Base-by-base conservation (phyloP, 768 basidiomycete genomes). In the Zangia roseola region DNA sequence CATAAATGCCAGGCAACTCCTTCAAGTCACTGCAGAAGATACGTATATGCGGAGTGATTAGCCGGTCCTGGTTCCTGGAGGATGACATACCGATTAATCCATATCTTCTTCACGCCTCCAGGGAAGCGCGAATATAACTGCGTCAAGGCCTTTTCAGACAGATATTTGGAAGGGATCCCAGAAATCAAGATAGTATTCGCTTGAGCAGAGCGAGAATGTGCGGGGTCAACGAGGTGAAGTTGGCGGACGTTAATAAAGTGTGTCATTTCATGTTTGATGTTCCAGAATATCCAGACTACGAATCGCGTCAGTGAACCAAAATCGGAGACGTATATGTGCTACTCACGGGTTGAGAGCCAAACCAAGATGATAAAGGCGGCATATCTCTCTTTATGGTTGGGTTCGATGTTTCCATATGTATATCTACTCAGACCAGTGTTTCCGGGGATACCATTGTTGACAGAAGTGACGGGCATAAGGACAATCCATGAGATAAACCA, bases 181-280 rank as follows among this genome's bases (percentile, higher is more conserved):
- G 92, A 94, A 52, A 98, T 76, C 37, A 98, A 83, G 19, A 98
- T 77, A 4, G 95, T 94, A 56, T 84, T 89, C 7, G 95, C 93
- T 67, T 94, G 92, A 0, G 92, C 82, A 8, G 87, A 81, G 35
- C 78, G 77, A 0, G 91, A 79, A 59, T 97, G 90, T 7, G 68
- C 72, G 3, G 81, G 81, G 53, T 82, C 79, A 56, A 94, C 81
- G 30, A 98, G 83, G 70, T 89, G 83, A 38, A 82, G 75, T 62
- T 97, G 95, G 25, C 95, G 88, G 14, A 83, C 77, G 35, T 74
- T 74, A 47, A 97, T 70, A 65, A 91, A 98, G 53, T 89, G 79
- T 2, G 63, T 59, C 88, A 97, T 90, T 63, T 97, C 94, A 9
- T 63, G 58, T 56, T 77, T 82, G 64, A 98, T 82, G 61, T 88